phyloP scores from a whole-genome alignment of 108 stramenopile genomes.

The Asterionellopsis glacialis region DNA sequence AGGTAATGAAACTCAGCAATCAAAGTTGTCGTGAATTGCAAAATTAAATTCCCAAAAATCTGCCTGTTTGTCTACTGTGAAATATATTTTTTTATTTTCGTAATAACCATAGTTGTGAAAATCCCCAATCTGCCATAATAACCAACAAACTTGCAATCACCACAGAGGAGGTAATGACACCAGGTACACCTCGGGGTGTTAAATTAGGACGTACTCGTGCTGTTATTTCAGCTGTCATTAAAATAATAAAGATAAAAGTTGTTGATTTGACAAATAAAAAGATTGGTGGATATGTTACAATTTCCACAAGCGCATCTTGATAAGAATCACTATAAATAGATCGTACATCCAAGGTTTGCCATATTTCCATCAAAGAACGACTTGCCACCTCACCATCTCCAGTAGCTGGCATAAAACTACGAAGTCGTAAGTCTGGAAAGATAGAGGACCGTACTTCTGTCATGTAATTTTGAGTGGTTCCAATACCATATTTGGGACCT shows the following conservation, averaged over 20 bases:
- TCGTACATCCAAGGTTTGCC: conserved; percentile 19
- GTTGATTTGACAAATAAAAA: conserved; percentile 58
- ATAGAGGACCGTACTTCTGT: conserved; percentile 37
- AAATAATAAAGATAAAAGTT: conserved; percentile 60
- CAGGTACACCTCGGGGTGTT: conserved; percentile 70
- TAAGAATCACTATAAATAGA: conserved; percentile 28
- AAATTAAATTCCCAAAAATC: too few species aligned
- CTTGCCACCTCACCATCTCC: too few species aligned
- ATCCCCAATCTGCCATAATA: conserved; percentile 81
- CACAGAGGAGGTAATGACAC: conserved; percentile 66
- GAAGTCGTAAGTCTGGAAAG: conserved; percentile 47
- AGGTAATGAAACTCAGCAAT: too few species aligned
- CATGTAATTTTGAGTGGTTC: conserved; percentile 31
- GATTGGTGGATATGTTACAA: conserved; percentile 62
- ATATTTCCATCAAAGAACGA: too few species aligned
- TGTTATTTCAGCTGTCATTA: conserved; percentile 56
- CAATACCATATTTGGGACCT: conserved; percentile 66
- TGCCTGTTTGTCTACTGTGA: too few species aligned
- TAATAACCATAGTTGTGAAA: conserved; percentile 59
- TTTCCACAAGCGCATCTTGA: conserved; percentile 50
- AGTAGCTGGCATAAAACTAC: conserved; percentile 19
- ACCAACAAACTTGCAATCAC: conserved; percentile 64
- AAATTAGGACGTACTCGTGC: conserved; percentile 49
- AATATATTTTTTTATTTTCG: conserved; percentile 38
- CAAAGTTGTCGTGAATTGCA: too few species aligned